Evolutionary conservation across 495 filamentous ascomycete species (phyloP).

Genomic region (Aspergillus coremiiformis): DNA sequence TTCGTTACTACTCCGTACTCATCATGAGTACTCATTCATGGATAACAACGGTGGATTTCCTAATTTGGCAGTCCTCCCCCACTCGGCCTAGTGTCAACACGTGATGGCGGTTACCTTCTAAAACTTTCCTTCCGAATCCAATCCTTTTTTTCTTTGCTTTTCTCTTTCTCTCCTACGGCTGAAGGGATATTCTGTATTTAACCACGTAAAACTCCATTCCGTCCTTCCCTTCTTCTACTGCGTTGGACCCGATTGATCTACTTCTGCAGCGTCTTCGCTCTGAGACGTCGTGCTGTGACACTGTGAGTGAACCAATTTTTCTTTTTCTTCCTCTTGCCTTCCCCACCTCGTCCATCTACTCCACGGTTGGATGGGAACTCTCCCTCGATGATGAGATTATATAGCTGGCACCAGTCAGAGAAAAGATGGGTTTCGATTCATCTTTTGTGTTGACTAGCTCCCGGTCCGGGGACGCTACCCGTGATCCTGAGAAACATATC

Average conservation of each 20-base stretch:
- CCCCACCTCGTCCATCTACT: background rate
- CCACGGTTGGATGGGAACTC: background rate
- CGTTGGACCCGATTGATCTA: conserved; percentile 20
- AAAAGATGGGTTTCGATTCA: conserved; percentile 22
- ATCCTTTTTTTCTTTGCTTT: background rate
- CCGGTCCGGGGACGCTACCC: conserved; percentile 36
- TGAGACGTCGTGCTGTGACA: conserved; percentile 5
- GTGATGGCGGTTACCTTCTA: conserved; percentile 34
- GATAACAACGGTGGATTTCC: too few relatives aligned
- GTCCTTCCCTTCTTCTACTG: background rate
- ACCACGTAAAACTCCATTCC: conserved; percentile 5
- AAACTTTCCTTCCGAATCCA: conserved; percentile 38
- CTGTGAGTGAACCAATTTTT: conserved; percentile 17
- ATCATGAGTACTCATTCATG: too few relatives aligned
- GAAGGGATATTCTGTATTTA: background rate
- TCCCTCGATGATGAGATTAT: conserved; percentile 38
- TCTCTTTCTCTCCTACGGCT: background rate
- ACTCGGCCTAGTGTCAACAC: conserved; percentile 10
- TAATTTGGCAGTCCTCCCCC: too few relatives aligned
- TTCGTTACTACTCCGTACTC: background rate
- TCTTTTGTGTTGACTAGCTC: conserved; percentile 35
- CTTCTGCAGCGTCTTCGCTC: conserved; percentile 15
- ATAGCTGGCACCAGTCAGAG: conserved; percentile 48
- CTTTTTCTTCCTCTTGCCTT: conserved; percentile 8
- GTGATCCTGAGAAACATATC: conserved; percentile 29